Base-by-base conservation (phyloP, 495 filamentous ascomycete species). In the Penicillium ucsense region DNA sequence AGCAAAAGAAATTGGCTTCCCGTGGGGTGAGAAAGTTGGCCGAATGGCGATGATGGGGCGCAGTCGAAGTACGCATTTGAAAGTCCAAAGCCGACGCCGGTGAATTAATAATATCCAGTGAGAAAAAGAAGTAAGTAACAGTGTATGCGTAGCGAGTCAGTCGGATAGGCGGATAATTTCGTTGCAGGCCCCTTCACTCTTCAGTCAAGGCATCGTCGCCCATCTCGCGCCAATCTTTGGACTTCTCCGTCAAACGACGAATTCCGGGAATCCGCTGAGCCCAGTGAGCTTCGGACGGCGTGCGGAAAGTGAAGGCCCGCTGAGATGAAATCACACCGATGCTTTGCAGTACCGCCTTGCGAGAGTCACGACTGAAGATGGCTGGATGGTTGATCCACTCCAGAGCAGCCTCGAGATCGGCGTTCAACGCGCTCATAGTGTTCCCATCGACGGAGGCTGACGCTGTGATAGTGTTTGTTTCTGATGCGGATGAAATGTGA, bases 321-420 rank as follows among this genome's bases (percentile, higher is more conserved):
- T 99, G 92, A 5, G 85, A 90, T 53, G 87, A 90, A 54, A 97
- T 95, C 40, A 96, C 89, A 34, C 92, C 92, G 52, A 99, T 97
- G 29, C 88, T 87, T 61, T 99, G 94, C 10, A 99, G 74, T 2
- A 99, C 91, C 8, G 90, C 88, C 67, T 99, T 99, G 55, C 92
- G 79, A 33, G 86, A 89, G 63, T 99, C 92, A n/a, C 92, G 81
- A 28, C 83, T 81, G 55, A 99, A 99, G 6, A 97, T 86, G 2
- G 91, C 91, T 5, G 92, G 94, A 60, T 99, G 94, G 56, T 84
- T 88, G 62, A 99, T 97, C 92, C 92, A 99, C 64, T 99, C 92
- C n/a, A 99, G 73, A n/a, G 85, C 83, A 7, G 86, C 74, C 60
- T 96, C 86, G 6, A 99, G 77, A 57, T 97, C 92, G 4, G 85